Evolutionary conservation across 106 monocot species (phyloP), one percentile per base, ranked within the genome.

Genomic region (Dendrobium huoshanense): DNA sequence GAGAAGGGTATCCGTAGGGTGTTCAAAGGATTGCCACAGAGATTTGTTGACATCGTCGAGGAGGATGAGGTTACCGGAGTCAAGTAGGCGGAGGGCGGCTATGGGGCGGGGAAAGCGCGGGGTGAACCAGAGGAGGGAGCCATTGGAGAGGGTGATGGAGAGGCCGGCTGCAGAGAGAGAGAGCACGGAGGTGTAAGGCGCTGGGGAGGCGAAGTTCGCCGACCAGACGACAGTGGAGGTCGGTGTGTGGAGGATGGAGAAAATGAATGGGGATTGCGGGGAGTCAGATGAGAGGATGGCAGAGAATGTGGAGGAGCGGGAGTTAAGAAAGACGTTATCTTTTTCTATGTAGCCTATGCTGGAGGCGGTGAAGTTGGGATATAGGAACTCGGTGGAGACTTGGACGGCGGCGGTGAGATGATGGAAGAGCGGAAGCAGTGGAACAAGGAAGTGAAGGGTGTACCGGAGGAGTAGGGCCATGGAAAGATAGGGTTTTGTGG

Each of bases 21-120:
- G 80, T n/a, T 94, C 88, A 75, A 97, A 92, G 80, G 92, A 94
- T 75, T 91, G 90, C 96, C 96, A 97, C 6, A 97, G 84, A 19
- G 94, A 79, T 24, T 75, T 25, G 77, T 97, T 94, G 8, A 65
- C 29, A 2, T 74, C 41, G 51, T 89, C 89, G 61, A 90, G 86
- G 33, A 97, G 87, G 24, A 84, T 43, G 51, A 51, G 51, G 51
- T 51, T 51, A 55, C 96, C 96, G 67, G 85, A 73, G 43, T 96
- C 96, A 41, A 82, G 80, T 19, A 96, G 92, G 0, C 82, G 89
- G 79, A 96, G 83, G 7, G 90, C 64, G 19, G 29, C 0, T 22
- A 25, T 25, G 31, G 92, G 85, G 9, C 79, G 41, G 79, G 64
- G 55, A 75, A 65, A 47, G 9, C 42, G 45, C 0, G 92, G 90